Base-by-base conservation (phyloP, 2,329 filamentous ascomycete species). In the Drechslerella coelobrocha region DNA sequence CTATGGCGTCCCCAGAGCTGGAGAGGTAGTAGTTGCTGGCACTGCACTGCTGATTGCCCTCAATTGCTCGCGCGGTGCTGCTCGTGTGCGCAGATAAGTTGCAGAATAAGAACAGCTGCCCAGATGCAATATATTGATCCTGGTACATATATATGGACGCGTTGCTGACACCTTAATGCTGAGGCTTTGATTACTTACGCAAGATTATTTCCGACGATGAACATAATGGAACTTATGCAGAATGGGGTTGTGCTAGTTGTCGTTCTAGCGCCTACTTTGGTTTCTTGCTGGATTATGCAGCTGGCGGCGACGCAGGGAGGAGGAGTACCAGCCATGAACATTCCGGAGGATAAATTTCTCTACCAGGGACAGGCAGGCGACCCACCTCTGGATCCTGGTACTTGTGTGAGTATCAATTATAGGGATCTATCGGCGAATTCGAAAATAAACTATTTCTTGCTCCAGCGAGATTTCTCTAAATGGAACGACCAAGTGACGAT, bases 241-340 rank as follows among this genome's bases (percentile, higher is more conserved):
- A 5, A 39, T 39, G 34, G 34, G 2, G 2, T 39, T 2, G n/a
- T 59, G 6, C 9, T 61, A 17, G 7, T 29, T 23, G 10, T 19
- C 1, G 17, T 21, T 6, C 1, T 37, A 5, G 10, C 19, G 2
- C 29, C 50, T 3, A 6, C 29, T 6, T 27, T 41, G 17, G 56
- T 39, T 17, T 56, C 31, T n/a, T 51, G 48, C 5, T 68, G 63
- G 63, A 34, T 61, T 12, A 68, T 68, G 63, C 63, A 68, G 37
- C 43, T 61, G 17, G 27, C 56, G 1, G 61, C 63, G 8, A 61
- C 41, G 3, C 23, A 66, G 39, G 17, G 3, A 1, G 26, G 47
- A 6, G 9, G 12, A 24, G 10, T 1, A 8, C 21, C 48, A 17
- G 17, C n/a, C n/a, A n/a, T n/a, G n/a, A n/a, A n/a, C n/a, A n/a